Conservation (phyloP, 2,329 filamentous ascomycete species). For the Talaromyces sp. region DNA sequence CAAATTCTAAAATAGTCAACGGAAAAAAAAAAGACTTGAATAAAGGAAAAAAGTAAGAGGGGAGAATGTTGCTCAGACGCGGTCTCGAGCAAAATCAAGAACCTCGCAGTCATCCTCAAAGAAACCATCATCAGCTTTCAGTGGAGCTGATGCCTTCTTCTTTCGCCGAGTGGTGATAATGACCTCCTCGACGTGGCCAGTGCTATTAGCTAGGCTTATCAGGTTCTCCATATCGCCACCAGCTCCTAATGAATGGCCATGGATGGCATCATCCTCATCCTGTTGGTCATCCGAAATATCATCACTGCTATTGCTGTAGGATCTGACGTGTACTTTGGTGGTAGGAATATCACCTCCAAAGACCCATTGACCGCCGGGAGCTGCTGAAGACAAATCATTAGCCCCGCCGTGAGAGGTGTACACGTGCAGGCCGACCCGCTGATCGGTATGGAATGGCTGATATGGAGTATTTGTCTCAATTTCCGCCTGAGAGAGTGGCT, state of each 20-base stretch:
- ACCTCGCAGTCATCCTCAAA: conserved; percentile 94
- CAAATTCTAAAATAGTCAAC: conserved; percentile 22
- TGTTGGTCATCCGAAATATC: conserved; percentile 40
- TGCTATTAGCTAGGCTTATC: conserved; percentile 55
- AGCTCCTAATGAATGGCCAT: conserved; percentile 31
- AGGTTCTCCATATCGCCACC: conserved; percentile 52
- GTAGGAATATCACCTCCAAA: conserved; percentile 57
- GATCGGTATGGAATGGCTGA: conserved; percentile 92
- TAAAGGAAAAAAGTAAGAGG: background rate
- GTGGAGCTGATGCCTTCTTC: conserved; percentile 48
- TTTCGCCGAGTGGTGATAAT: conserved; percentile 79
- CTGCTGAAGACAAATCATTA: conserved; percentile 45
- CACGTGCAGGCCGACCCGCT: conserved; percentile 76
- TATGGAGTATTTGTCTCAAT: conserved; percentile 96
- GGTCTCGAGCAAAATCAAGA: conserved; percentile 74
- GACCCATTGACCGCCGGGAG: conserved; percentile 49
- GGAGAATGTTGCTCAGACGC: conserved; percentile 44
- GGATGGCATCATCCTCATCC: conserved; percentile 25
- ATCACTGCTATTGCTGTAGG: conserved; percentile 45
- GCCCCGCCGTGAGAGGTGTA: conserved; percentile 51
- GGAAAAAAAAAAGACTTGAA: conserved; percentile 8
- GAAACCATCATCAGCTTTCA: conserved; percentile 66
- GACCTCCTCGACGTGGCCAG: conserved; percentile 71
- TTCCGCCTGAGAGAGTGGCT: conserved; percentile 75
- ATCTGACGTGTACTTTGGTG: conserved; percentile 50